Percentiles rank a stretch among this genome's conserved stretches.
phyloP scores from a whole-genome alignment of 768 basidiomycete genomes.

The Calocybe indica region DNA sequence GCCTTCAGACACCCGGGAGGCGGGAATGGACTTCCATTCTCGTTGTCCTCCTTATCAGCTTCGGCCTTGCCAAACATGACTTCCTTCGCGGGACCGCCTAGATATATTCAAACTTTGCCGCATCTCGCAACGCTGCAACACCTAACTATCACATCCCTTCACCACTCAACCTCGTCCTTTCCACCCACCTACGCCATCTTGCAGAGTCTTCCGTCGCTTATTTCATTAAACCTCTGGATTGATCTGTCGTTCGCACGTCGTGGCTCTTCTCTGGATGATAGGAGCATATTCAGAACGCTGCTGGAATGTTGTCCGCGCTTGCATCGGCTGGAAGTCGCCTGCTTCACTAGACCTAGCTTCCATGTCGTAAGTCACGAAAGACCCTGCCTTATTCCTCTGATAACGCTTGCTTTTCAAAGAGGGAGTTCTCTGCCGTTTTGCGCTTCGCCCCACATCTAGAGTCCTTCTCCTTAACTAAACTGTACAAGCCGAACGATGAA shows the following conservation, averaged over 20 bases:
- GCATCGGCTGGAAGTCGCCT: conserved; percentile 24
- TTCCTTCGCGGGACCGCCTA: conserved; percentile 25
- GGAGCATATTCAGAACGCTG: conserved; percentile 21
- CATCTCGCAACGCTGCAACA: conserved; percentile 19
- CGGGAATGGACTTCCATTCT: conserved; percentile 20
- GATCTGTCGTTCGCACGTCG: conserved; percentile 26
- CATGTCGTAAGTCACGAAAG: conserved; percentile 20
- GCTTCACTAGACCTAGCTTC: conserved; percentile 30
- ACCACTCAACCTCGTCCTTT: conserved; percentile 25
- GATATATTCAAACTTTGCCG: conserved; percentile 23
- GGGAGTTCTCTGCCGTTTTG: conserved; percentile 25
- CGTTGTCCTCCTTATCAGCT: conserved; percentile 14
- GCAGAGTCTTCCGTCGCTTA: conserved; percentile 20
- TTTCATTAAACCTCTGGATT: conserved; percentile 26
- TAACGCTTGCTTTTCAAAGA: conserved; percentile 13
- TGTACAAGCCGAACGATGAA: conserved; percentile 29
- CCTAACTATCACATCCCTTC: conserved; percentile 25
- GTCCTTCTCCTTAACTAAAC: conserved; percentile 29
- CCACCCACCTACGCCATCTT: conserved; percentile 24
- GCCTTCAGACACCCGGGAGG: conserved; percentile 23
- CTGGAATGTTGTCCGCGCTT: conserved; percentile 24
- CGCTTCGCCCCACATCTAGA: conserved; percentile 20
- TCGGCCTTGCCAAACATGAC: conserved; percentile 20
- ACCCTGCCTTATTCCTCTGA: neutral
- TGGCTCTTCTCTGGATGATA: conserved; percentile 21